Percentiles rank a stretch among this genome's conserved stretches.
Evolutionary conservation across 2,329 filamentous ascomycete genomes (phyloP).

Genomic region (Taxawa tesnikishii): DNA sequence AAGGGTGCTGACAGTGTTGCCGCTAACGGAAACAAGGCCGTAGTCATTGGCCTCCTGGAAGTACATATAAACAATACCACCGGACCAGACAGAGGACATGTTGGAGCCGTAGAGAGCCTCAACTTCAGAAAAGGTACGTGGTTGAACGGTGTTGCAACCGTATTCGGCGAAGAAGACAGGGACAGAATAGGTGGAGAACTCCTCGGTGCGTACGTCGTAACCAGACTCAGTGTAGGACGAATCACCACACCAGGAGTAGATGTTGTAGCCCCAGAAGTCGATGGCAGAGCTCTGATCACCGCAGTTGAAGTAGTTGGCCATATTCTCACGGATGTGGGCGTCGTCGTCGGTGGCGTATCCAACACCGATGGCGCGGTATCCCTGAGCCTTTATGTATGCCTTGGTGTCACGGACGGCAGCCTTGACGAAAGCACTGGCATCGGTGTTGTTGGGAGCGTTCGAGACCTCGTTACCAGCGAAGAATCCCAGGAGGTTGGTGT

Average conservation of each 20-base stretch:
- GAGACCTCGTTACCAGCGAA: slow-evolving; percentile 98
- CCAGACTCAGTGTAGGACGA: slow-evolving; percentile 66
- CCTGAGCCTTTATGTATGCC: slow-evolving; percentile 73
- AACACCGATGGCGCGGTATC: slow-evolving; percentile 69
- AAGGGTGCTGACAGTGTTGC: slow-evolving; percentile 51
- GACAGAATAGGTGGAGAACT: slow-evolving; percentile 81
- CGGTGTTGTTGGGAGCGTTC: slow-evolving; percentile 78
- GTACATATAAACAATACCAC: slow-evolving; percentile 99
- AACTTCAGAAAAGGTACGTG: slow-evolving; percentile 78
- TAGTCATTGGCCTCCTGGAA: slow-evolving; percentile 86
- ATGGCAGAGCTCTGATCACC: slow-evolving; percentile 55
- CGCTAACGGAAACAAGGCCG: slow-evolving; percentile 56
- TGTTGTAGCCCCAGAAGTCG: slow-evolving; percentile 99
- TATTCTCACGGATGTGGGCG: slow-evolving; percentile 62
- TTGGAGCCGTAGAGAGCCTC: slow-evolving; percentile 62
- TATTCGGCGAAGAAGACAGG: slow-evolving; percentile 99
- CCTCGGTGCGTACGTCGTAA: slow-evolving; percentile 69
- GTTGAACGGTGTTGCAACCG: slow-evolving; percentile 69
- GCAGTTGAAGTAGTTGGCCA: slow-evolving; percentile 94
- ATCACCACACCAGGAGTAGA: slow-evolving; percentile 96
- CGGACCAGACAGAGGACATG: slow-evolving; percentile 84
- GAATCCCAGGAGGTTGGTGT: slow-evolving; percentile 90
- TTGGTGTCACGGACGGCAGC: slow-evolving; percentile 94
- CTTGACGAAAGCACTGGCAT: slow-evolving; percentile 89
- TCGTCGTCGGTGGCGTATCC: slow-evolving; percentile 97